Conservation (phyloP, 768 basidiomycete genomes). For the Hydnum rufescens region DNA sequence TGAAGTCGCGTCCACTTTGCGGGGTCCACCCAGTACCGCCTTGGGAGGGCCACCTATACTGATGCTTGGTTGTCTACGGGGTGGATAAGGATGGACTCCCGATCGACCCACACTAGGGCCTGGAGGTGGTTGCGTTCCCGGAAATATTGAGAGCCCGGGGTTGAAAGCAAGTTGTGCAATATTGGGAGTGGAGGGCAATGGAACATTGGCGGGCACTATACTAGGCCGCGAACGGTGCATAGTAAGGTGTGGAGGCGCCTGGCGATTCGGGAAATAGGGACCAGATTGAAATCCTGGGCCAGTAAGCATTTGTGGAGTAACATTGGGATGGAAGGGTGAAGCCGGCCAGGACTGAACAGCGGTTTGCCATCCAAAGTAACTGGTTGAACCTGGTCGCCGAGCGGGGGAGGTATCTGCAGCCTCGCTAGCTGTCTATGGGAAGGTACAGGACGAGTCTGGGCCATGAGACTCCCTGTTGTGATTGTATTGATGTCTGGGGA, state of each 20-base stretch:
- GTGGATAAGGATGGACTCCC: constrained; percentile 1
- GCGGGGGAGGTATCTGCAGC: not conserved
- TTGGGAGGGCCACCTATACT: constrained; percentile 81
- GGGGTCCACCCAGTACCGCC: constrained; percentile 51
- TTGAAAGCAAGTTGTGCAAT: not conserved
- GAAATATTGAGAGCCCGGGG: not conserved
- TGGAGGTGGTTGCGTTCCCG: not conserved
- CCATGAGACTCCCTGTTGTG: no score
- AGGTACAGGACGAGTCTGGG: not conserved
- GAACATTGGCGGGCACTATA: constrained; percentile 4
- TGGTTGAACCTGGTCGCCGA: not conserved
- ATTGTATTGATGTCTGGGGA: no score
- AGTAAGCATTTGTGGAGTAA: not conserved
- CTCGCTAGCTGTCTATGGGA: not conserved
- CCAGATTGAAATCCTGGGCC: not conserved
- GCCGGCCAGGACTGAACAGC: not conserved
- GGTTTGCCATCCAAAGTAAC: not conserved
- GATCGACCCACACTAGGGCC: not conserved
- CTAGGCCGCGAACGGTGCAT: constrained; percentile 9
- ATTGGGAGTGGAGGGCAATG: constrained; percentile 7
- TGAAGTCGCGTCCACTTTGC: constrained; percentile 35
- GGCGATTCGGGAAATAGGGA: not conserved
- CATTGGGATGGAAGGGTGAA: not conserved
- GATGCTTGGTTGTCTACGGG: constrained; percentile 19
- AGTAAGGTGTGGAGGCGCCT: not conserved